Base-by-base conservation (phyloP, 2,329 filamentous ascomycete species). In the Penicillium sp. region DNA sequence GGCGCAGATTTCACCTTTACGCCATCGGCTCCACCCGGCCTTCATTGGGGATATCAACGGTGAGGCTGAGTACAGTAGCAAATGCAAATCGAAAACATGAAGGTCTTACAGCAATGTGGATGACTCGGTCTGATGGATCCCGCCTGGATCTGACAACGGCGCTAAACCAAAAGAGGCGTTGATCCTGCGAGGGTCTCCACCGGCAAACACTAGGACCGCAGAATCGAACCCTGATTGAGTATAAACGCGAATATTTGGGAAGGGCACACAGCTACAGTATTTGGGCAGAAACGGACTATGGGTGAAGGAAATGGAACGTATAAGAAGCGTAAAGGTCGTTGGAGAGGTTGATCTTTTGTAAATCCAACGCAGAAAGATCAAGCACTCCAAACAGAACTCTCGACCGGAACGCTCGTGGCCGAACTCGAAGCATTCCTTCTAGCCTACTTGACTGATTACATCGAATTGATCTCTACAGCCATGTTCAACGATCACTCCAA, bases 121-220 rank as follows among this genome's bases (percentile, higher is more conserved):
- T 49, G 46, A 49, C 46, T 49, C 25, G 14, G 14, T 19, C 38
- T 19, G 33, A 35, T 13, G 38, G 38, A 42, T 42, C 38, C 10
- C 1, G 19, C 3, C 38, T 42, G 19, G 6, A 49, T 22, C 19
- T 22, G 19, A 22, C 19, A 22, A 22, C 19, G 14, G 42, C 43
- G 30, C 54, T 49, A 49, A 57, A 22, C 46, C 46, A n/a, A 35
- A 49, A 49, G 4, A 3, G 28, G 46, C 26, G 46, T 33, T 49
- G 54, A 57, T 57, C 54, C 51, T 57, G 54, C 54, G 54, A 57
- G 45, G 22, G 19, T 57, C 13, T 46, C 30, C 45, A 35, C 30
- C 11, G 11, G 25, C 16, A 26, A 16, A 33, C 7, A 8, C 13
- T 10, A 3, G 5, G 11, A 11, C 42, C 42, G 19, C 42, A 45